Evolutionary conservation across 2,329 filamentous ascomycete genomes (phyloP).

Genomic region (Aspergillus fructus): DNA sequence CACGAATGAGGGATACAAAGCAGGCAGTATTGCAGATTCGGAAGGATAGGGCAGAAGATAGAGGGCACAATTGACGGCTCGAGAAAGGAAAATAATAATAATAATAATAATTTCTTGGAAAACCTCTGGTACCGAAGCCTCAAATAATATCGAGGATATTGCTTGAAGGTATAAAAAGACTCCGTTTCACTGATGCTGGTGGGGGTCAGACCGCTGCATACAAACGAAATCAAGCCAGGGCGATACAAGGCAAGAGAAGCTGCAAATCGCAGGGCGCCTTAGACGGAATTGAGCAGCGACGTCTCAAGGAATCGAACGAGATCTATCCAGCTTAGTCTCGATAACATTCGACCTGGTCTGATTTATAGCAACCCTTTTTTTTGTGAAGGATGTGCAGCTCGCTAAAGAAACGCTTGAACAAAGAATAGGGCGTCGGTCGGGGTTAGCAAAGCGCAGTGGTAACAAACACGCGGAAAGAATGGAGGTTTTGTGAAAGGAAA

Average conservation of each 20-base stretch:
- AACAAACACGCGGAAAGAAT: background rate
- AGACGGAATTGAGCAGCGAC: slow-evolving; percentile 14
- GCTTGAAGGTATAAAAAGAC: slow-evolving; percentile 25
- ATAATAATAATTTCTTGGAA: slow-evolving; percentile 9
- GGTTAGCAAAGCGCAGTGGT: background rate
- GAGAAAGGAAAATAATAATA: slow-evolving; percentile 5
- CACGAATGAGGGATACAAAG: slow-evolving; percentile 27
- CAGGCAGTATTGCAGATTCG: slow-evolving; percentile 12
- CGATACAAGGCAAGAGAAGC: slow-evolving; percentile 30
- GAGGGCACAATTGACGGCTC: slow-evolving; percentile 18
- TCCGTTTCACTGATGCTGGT: slow-evolving; percentile 27
- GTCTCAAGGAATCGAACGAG: slow-evolving; percentile 9
- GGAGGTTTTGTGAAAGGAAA: background rate
- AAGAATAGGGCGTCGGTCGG: background rate
- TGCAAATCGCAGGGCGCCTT: slow-evolving; percentile 17
- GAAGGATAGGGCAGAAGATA: slow-evolving; percentile 16
- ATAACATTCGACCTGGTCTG: background rate
- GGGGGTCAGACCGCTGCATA: slow-evolving; percentile 33
- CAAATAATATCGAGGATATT: slow-evolving; percentile 26
- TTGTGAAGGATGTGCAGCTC: background rate
- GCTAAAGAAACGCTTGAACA: background rate
- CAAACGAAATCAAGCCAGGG: slow-evolving; percentile 28
- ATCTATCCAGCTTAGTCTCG: slow-evolving; percentile 12
- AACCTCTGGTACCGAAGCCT: slow-evolving; percentile 23
- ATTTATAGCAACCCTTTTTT: background rate